Conservation (phyloP, 345 rosid species). For the Gossypium anomalum region DNA sequence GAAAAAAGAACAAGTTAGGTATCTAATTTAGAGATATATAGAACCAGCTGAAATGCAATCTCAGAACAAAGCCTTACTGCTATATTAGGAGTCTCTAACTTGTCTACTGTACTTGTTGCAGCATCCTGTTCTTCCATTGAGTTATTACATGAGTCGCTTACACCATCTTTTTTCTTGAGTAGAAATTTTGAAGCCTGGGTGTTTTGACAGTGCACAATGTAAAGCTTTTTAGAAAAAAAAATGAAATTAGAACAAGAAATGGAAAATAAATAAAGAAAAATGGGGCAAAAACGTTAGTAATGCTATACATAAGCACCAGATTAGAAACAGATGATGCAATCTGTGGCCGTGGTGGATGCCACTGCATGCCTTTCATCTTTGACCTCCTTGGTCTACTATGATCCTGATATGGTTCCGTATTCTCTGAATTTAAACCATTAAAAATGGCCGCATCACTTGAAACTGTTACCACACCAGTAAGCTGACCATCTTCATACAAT, state of each 20-base stretch:
- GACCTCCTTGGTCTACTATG: constrained; percentile 30
- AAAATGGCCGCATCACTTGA: constrained; percentile 66
- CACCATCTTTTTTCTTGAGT: constrained; percentile 39
- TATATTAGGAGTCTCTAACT: constrained; percentile 41
- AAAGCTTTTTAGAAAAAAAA: constrained; percentile 3
- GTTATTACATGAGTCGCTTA: constrained; percentile 20
- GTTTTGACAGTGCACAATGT: constrained; percentile 23
- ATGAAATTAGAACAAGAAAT: constrained; percentile 11
- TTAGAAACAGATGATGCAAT: constrained; percentile 68
- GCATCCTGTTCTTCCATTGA: constrained; percentile 30
- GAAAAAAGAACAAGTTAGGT: not conserved
- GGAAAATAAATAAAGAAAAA: not conserved
- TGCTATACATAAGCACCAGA: constrained; percentile 54
- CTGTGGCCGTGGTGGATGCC: constrained; percentile 60
- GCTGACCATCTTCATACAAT: constrained; percentile 56
- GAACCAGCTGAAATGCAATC: not conserved
- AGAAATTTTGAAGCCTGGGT: constrained; percentile 57
- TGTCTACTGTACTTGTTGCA: constrained; percentile 30
- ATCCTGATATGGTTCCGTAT: constrained; percentile 27
- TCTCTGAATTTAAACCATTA: constrained; percentile 35
- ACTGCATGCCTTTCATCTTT: constrained; percentile 47
- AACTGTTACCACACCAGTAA: constrained; percentile 63
- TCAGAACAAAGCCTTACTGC: constrained; percentile 39
- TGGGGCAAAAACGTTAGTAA: constrained; percentile 1
- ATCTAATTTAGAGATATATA: not conserved